Base-by-base conservation (phyloP, 345 rosid genomes). In the Salix udensis region DNA sequence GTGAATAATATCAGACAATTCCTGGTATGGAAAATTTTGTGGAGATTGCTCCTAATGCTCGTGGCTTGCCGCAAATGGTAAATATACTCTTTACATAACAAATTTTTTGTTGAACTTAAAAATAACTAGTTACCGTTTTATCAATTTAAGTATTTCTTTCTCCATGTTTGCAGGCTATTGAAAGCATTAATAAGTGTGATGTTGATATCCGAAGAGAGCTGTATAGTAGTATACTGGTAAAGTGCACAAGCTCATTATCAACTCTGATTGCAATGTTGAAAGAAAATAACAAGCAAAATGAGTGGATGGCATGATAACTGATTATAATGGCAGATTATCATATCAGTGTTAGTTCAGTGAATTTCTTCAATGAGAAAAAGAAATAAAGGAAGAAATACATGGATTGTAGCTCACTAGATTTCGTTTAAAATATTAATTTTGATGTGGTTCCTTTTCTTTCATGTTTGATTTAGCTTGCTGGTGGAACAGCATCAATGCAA, bases 401-500 rank as follows among this genome's bases (percentile, higher is more conserved):
- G 60, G 26, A 23, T 58, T 23, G 26, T 58, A 58, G 62, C 10
- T 58, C 5, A 52, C 26, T 42, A 12, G 23, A 7, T 60, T 53
- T 2, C 44, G 28, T 60, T 31, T 58, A 31, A 42, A 30, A 55
- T 66, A 39, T 2, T 3, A 34, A 7, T 40, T 13, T 14, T 53
- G 34, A 26, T 77, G 40, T 61, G 15, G 68, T 65, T 31, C 48
- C 46, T 76, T 73, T 4, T 62, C 24, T 79, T 52, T 78, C 69
- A 24, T 65, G 13, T 62, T 52, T 46, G 75, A 76, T 80, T n/a
- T 82, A 95, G 98, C 97, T 95, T 82, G 93, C 98, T 80, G 98
- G 98, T 82, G 98, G 98, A 77, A 95, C 98, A 40, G 92, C 98
- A 82, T 93, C 98, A 21, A 95, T 95, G 98, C 98, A 95, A 85